These are phyloP conservation scores for Seiridium cupressi DNA, from an alignment of 2,329 filamentous ascomycete genomes.

Conservation along the genomic window DNA sequence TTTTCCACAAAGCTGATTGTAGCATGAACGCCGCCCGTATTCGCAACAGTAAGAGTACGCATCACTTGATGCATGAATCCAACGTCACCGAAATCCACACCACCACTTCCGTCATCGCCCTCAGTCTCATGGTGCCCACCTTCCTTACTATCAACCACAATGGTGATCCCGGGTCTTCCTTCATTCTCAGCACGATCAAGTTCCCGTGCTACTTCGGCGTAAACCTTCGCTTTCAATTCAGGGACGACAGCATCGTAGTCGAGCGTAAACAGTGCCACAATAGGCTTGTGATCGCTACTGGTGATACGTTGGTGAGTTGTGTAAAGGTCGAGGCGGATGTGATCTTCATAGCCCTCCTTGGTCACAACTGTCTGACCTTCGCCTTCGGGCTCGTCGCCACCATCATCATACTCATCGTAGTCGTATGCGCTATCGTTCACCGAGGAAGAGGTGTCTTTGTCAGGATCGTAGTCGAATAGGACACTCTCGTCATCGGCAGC, in stretches of 20 bases:
- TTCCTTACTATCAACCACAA: slow-evolving; percentile 70
- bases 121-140: slow-evolving; percentile 26
- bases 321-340: slow-evolving; percentile 64
- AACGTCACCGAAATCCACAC: slow-evolving; percentile 77
- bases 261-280: slow-evolving; percentile 79
- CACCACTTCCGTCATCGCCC: slow-evolving; percentile 45
- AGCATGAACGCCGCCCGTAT: slow-evolving; percentile 81
- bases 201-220: slow-evolving; percentile 83
- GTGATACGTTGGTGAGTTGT: slow-evolving; percentile 84
- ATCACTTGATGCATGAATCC: slow-evolving; percentile 65
- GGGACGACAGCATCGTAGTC: slow-evolving; percentile 86
- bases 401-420: slow-evolving; percentile 25
- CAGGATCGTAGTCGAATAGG: slow-evolving; percentile 87
- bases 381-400: slow-evolving; percentile 41
- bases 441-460: slow-evolving; percentile 62
- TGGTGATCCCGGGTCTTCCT: slow-evolving; percentile 74
- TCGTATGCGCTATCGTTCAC: slow-evolving; percentile 20
- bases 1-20: slow-evolving; percentile 78
- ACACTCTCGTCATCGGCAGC: slow-evolving; percentile 77
- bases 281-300: slow-evolving; percentile 93
- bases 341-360: slow-evolving; percentile 56
- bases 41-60: slow-evolving; percentile 79
- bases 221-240: slow-evolving; percentile 77
- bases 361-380: slow-evolving; percentile 50
- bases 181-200: slow-evolving; percentile 92